Base-by-base conservation (phyloP, 257 asterid genomes). In the Marsdenia floribunda region DNA sequence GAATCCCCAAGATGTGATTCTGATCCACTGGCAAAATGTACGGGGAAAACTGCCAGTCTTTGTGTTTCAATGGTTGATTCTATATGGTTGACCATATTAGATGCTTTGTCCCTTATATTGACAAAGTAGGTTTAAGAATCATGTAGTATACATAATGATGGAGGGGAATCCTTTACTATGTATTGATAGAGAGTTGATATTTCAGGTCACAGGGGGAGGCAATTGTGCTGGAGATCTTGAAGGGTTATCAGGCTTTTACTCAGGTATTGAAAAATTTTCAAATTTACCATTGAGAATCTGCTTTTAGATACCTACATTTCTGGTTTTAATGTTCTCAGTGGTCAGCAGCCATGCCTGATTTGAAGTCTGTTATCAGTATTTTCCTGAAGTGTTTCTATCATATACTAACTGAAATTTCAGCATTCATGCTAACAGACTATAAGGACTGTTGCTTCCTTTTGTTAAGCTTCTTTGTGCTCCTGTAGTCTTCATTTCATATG, bases 131-230 rank as follows among this genome's bases (percentile, higher is more conserved):
- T 76, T 73, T 75, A 71, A 55, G 74, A 40, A 54, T 80, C 80
- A 15, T 80, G 73, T 74, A 53, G 73, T 77, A 57, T 58, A 73
- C 73, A n/a, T 71, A 24, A 70, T 37, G 59, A 21, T 71, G 37
- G 40, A 65, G 47, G 53, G 15, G 53, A 73, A 60, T 33, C 73
- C 64, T 44, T 68, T 70, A 65, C 33, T 50, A 49, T 77, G 0
- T 57, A 38, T 68, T 88, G 81, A 86, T 73, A 73, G 71, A 55
- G 60, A 50, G 52, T 59, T 75, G 73, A 64, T 71, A 44, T 81
- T 82, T 68, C 76, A 94, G 99, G 86, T 94, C 99, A 64, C 97
- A 94, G 81, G 99, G 99, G 29, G 99, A 94, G 90, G 99, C 99
- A 75, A 94, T 94, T 81, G 90, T 90, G 74, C 86, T 94, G 84